phyloP scores from a whole-genome alignment of 1,284 basidiomycete genomes.

The Boletus sp. region DNA sequence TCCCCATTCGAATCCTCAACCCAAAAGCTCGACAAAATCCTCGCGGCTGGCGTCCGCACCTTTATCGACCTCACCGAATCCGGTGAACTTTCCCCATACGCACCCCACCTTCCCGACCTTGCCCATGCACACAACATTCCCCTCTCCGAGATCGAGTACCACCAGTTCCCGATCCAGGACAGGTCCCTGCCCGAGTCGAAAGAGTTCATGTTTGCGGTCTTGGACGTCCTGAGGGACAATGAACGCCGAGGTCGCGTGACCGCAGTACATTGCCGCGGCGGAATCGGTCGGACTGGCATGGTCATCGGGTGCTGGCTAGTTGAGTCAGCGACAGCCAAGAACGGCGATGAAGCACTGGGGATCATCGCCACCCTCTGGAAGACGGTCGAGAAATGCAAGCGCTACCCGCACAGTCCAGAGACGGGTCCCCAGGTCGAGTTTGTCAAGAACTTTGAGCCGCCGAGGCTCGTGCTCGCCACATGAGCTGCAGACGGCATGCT shows the following conservation, averaged over 20 bases:
- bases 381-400: conserved; percentile 67
- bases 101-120: conserved; percentile 49
- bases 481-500: too few species aligned
- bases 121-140: conserved; percentile 54
- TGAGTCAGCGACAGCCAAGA: conserved; percentile 54
- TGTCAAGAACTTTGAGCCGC: conserved; percentile 49
- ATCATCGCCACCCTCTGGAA: conserved; percentile 68
- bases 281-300: conserved; percentile 71
- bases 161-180: conserved; percentile 72
- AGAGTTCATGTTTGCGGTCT: conserved; percentile 52
- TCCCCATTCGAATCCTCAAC: conserved; percentile 45
- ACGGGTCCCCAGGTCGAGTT: conserved; percentile 72
- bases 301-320: conserved; percentile 77
- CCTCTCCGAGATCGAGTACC: conserved; percentile 54
- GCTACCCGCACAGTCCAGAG: conserved; percentile 73
- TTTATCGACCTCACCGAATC: conserved; percentile 76
- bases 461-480: conserved; percentile 20
- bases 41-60: conserved; percentile 65
- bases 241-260: conserved; percentile 49
- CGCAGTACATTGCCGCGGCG: conserved; percentile 73
- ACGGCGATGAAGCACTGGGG: conserved; percentile 58
- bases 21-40: conserved; percentile 63
- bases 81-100: conserved; percentile 66
- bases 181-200: conserved; percentile 55
- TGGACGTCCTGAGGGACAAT: conserved; percentile 56